A percentile compares a stretch with the other conserved stretches of the same genome.
These are phyloP conservation scores for Skeletonema tropicum DNA, from an alignment of 108 stramenopile species.

Conservation along the genomic window DNA sequence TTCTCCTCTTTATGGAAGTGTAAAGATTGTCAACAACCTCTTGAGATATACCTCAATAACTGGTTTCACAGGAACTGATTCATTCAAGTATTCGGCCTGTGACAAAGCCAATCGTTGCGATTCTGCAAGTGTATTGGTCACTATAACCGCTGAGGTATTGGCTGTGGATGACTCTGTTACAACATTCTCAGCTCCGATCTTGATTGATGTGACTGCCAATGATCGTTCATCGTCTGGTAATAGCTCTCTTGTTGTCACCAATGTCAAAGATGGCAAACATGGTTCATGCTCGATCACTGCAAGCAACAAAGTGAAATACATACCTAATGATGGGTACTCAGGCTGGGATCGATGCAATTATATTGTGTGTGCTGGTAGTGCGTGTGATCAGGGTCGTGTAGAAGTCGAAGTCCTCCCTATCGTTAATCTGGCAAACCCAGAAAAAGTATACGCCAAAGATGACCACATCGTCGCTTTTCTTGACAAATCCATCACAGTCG, in stretches of 20 bases:
- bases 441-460: constrained; percentile 34
- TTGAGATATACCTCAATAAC: constrained; percentile 14
- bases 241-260: constrained; percentile 11
- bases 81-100: constrained; percentile 21
- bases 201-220: constrained; percentile 25
- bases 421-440: neutral
- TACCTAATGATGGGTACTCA: constrained; percentile 1
- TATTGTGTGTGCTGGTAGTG: constrained; percentile 19
- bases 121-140: constrained; percentile 1
- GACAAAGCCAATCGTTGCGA: constrained; percentile 10
- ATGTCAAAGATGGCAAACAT: constrained; percentile 22
- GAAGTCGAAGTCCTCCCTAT: constrained; percentile 15
- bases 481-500: constrained; percentile 22
- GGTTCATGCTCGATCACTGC: constrained; percentile 30
- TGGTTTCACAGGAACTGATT: constrained; percentile 22
- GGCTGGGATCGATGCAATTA: constrained; percentile 32
- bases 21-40: constrained; percentile 11
- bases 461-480: constrained; percentile 22
- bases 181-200: neutral
- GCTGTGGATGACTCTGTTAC: constrained; percentile 26
- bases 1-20: constrained; percentile 17
- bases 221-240: neutral
- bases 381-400: constrained; percentile 19
- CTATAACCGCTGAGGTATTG: constrained; percentile 16
- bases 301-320: constrained; percentile 37